Percentiles rank a stretch among this genome's conserved stretches.
These are phyloP conservation scores for Fusarium sp. DNA, from an alignment of 2,329 filamentous ascomycete species.

Conservation along the genomic window DNA sequence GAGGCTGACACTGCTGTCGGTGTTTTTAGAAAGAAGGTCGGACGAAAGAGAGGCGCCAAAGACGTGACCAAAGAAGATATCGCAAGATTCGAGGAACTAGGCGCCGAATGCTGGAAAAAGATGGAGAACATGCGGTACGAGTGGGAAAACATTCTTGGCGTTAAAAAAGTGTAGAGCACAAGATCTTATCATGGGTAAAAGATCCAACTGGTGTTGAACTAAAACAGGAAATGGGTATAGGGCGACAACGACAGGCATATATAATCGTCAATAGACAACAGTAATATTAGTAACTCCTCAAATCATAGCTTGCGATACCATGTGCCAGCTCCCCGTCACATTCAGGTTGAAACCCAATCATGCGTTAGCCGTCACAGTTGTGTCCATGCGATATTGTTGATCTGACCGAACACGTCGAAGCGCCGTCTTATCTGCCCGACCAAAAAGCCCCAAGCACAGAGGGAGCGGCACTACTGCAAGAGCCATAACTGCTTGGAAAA, in stretches of 20 bases:
- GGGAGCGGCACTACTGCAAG: constrained; percentile 74
- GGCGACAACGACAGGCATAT: constrained; percentile 37
- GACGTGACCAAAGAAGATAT: constrained; percentile 72
- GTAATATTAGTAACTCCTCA: constrained; percentile 17
- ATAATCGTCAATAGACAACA: constrained; percentile 12
- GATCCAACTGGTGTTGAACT: constrained; percentile 10
- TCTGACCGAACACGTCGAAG: constrained; percentile 65
- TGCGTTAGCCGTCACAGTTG: constrained; percentile 34
- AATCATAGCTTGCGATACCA: neutral
- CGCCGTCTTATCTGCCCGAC: constrained; percentile 63
- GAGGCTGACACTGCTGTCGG: constrained; percentile 60
- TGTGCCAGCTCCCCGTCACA: neutral
- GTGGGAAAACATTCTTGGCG: constrained; percentile 67
- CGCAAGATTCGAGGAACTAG: constrained; percentile 72
- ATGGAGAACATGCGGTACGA: constrained; percentile 77
- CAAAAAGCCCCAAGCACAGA: constrained; percentile 77
- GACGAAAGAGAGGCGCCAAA: constrained; percentile 68
- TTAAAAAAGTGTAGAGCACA: constrained; percentile 29
- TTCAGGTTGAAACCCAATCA: constrained; percentile 10
- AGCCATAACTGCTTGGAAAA: constrained; percentile 83
- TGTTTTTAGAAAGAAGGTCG: constrained; percentile 64
- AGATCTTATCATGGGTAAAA: neutral
- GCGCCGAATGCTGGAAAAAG: constrained; percentile 72
- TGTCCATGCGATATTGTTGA: constrained; percentile 42
- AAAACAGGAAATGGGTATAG: constrained; percentile 41